Evolutionary conservation across 169 alveolate genomes (phyloP), one percentile per base, ranked within the genome.

Genomic region (Theileria parva): DNA sequence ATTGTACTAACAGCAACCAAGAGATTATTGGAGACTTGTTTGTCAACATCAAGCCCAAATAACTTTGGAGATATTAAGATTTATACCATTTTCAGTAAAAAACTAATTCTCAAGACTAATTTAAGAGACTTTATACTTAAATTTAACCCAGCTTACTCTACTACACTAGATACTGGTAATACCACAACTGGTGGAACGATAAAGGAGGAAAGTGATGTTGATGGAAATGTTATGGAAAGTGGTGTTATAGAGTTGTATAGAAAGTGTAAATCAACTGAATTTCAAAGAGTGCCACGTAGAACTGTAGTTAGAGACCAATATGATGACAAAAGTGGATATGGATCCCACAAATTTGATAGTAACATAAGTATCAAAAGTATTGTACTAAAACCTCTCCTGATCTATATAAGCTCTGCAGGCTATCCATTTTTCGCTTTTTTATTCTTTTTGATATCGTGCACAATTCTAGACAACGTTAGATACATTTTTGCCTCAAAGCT

Each of bases 1-100:
- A 74, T 71, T 0, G 78, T 73, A 9, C 32, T 80, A 30, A 63
- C 88, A 5, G 37, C 59, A 23, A 72, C 88, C 23, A 63, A 61
- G 3, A 51, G 70, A 19, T 21, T 57, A 21, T 23, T 80, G 21
- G 76, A 59, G 5, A 37, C 63, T 17, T 79, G 74, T 32, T 25
- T 65, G 57, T 1, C 74, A 25, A 37, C 74, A 5, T 32, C 51
- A 39, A 27, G 19, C 15, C 74, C 74, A 53, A 39, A 65, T n/a
- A 27, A 28, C 21, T 65, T 65, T 39, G 60, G 60, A 19, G 74
- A 65, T 21, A 17, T 44, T 19, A 32, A 32, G 23, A 65, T 65
- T 9, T 65, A 65, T n/a, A 27, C 25, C 21, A 28, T 65, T 28
- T 21, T 27, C 55, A 19, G 3, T 39, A 65, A 21, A 19, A 44